Evolutionary conservation across 495 filamentous ascomycete species (phyloP), one percentile per base, ranked within the genome.

Genomic region (Hypoxylon cercidicola): DNA sequence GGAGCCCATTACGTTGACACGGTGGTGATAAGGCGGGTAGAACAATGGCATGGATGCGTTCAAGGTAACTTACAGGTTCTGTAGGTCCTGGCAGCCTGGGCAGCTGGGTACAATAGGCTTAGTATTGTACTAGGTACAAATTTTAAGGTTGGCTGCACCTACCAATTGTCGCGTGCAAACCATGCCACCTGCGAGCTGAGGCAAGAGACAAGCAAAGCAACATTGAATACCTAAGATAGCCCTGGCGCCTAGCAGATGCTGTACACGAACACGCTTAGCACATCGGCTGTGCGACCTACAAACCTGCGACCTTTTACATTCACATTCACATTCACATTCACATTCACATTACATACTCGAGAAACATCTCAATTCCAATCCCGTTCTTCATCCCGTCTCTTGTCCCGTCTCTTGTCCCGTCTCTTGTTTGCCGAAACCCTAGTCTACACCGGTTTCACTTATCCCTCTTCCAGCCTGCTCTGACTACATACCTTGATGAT

Each of bases 111-210:
- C n/a, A n/a, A n/a, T n/a, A n/a, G n/a, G n/a, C n/a, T n/a, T n/a
- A n/a, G n/a, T n/a, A n/a, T n/a, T n/a, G 15, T 40, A 39, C 16
- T 37, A n/a, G 7, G 25, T 45, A 60, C 39, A 21, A 28, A 34
- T 50, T 47, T 56, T 19, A 46, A 60, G 35, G 63, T 53, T 34
- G 23, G 41, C 23, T 25, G 23, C 10, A 32, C 9, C 30, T 41
- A 53, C 62, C 55, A 65, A 60, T 65, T 44, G 35, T 62, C 64
- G 64, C 64, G 64, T 67, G 64, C 34, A 54, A 57, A 56, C 40
- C 45, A 52, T 60, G 43, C 37, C 51, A 58, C 62, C 21, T 32
- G 30, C 30, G 43, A 66, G 50, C 56, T 66, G 51, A 66, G n/a
- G n/a, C n/a, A n/a, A n/a, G n/a, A n/a, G n/a, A n/a, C n/a, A n/a